Base-by-base conservation (phyloP, 2,329 filamentous ascomycete species). In the Onygena corvina region DNA sequence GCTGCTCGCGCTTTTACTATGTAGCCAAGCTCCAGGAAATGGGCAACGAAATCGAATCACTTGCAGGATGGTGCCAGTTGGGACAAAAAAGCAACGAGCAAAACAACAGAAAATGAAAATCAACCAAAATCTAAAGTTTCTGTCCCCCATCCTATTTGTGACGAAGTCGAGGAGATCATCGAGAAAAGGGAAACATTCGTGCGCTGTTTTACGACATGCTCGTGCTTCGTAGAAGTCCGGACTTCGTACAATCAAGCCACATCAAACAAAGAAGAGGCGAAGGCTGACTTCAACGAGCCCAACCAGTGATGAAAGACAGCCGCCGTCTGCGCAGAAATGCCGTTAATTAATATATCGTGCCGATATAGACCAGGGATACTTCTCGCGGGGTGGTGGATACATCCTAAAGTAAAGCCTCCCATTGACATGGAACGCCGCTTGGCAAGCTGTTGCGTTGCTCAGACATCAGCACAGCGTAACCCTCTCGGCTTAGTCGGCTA, bases 341-440 rank as follows among this genome's bases (percentile, higher is more conserved):
- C n/a, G n/a, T 42, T 42, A 27, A 23, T 27, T 42, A 42, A 14
- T 42, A 25, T 12, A 12, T 21, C n/a, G n/a, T 42, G n/a, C 23
- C 14, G 16, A 42, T 42, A 42, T 42, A 29, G 21, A 7, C 21
- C 38, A 42, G 38, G 38, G 38, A 27, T 42, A 11, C 27, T 8
- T 8, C 21, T 42, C 38, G 38, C 38, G 38, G 38, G 38, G 38
- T n/a, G n/a, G 38, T 42, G 38, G 38, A 27, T 42, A 42, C 38
- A 23, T n/a, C n/a, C n/a, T n/a, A n/a, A n/a, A 25, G 12, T 42
- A 27, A 42, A 42, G 38, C 14, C 38, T 27, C 12, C 38, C 38
- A 42, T 25, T 12, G 38, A 42, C 38, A 42, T 42, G 38, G 38
- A 42, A 42, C 38, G 38, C 38, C 27, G 38, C 38, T 42, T 42